Conservation (phyloP, 148 eudicot genomes). For the Chenopodium suecicum region DNA sequence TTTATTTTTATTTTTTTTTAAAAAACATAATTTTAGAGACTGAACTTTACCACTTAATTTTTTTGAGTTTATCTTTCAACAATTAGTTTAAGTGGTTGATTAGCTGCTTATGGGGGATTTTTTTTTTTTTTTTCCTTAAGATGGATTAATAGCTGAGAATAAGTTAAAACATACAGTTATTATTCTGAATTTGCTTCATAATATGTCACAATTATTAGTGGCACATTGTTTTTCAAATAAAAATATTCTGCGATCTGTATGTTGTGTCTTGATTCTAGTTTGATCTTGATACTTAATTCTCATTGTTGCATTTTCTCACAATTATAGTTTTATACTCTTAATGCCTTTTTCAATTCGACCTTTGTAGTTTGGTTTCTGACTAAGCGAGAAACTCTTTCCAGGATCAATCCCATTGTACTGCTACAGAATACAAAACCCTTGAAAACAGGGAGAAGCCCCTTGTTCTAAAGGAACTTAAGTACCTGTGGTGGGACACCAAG, state of each 20-base stretch:
- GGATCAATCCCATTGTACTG: slow-evolving; percentile 80
- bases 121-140: too few relatives aligned
- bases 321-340: neutral
- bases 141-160: neutral
- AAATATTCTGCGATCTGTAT: neutral
- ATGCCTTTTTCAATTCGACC: neutral
- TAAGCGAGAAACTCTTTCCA: slow-evolving; percentile 33
- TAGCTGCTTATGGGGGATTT: neutral
- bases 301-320: neutral
- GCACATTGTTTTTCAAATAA: neutral
- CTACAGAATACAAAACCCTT: slow-evolving; percentile 50
- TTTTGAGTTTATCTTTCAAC: neutral
- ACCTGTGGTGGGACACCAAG: slow-evolving; percentile 56
- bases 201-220: neutral
- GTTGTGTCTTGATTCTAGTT: neutral
- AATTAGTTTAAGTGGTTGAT: neutral
- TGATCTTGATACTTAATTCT: neutral
- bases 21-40: neutral
- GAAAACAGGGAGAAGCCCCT: slow-evolving; percentile 68
- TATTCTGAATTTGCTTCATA: too few relatives aligned
- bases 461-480: slow-evolving; percentile 68
- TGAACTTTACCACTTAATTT: neutral
- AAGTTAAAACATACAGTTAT: neutral
- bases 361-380: slow-evolving; percentile 5
- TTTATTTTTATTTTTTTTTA: too few relatives aligned